Evolutionary conservation across 2,329 filamentous ascomycete genomes (phyloP).

Genomic region (Microdochium bolleyi): DNA sequence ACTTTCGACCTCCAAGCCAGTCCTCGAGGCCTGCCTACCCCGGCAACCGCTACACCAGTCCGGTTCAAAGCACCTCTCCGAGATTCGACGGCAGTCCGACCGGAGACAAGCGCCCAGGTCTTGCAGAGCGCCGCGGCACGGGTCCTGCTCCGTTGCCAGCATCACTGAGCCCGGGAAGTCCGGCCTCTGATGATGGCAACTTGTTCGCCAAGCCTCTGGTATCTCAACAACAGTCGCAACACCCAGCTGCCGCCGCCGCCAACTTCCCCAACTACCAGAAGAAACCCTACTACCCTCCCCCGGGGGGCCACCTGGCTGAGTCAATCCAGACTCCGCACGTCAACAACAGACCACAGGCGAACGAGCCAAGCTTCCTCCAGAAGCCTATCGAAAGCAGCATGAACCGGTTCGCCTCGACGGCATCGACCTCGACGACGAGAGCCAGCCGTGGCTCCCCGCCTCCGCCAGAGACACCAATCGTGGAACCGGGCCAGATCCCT

Average conservation of each 20-base stretch:
- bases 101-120: slow-evolving; percentile 51
- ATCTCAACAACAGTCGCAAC: slow-evolving; percentile 32
- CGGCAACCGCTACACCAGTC: slow-evolving; percentile 23
- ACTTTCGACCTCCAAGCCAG: slow-evolving; percentile 33
- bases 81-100: slow-evolving; percentile 47
- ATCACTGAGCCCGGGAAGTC: slow-evolving; percentile 61
- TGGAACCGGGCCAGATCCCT: slow-evolving; percentile 61
- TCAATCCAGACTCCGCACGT: slow-evolving; percentile 15
- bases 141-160: slow-evolving; percentile 69
- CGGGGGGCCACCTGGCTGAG: slow-evolving; percentile 22
- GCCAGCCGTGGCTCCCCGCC: slow-evolving; percentile 90
- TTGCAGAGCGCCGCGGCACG: slow-evolving; percentile 78
- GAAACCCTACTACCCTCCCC: slow-evolving; percentile 54
- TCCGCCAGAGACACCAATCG: slow-evolving; percentile 84
- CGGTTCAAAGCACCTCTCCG: slow-evolving; percentile 38
- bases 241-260: slow-evolving; percentile 29
- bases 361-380: slow-evolving; percentile 22
- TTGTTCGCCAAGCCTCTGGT: slow-evolving; percentile 63
- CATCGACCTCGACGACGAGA: slow-evolving; percentile 86
- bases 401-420: slow-evolving; percentile 67
- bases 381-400: slow-evolving; percentile 40
- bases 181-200: slow-evolving; percentile 68
- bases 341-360: slow-evolving; percentile 21
- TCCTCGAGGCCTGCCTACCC: slow-evolving; percentile 31
- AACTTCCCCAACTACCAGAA: slow-evolving; percentile 43